A percentile compares a stretch with the other conserved stretches of the same genome.
Evolutionary conservation across 306 rosid species (phyloP).

Genomic region (Carpinus fangiana): DNA sequence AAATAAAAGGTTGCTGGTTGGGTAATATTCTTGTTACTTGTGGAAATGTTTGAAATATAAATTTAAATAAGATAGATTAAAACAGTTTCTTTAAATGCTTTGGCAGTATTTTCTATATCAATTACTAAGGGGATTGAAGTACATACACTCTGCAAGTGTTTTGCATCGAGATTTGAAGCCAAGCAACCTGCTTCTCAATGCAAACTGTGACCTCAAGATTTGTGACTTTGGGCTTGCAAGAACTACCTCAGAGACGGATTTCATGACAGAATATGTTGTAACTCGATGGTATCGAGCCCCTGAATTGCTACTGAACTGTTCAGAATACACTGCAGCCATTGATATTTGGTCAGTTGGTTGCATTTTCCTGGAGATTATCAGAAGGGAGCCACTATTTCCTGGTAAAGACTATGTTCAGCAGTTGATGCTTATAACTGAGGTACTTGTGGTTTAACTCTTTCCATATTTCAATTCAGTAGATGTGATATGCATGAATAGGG

Average conservation of each 20-base stretch:
- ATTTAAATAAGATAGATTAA: not conserved
- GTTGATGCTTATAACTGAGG: slow-evolving; percentile 65
- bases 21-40: no score
- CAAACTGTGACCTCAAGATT: slow-evolving; percentile 69
- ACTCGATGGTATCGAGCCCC: slow-evolving; percentile 81
- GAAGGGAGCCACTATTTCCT: slow-evolving; percentile 69
- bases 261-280: slow-evolving; percentile 76
- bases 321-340: slow-evolving; percentile 72
- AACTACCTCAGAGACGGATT: slow-evolving; percentile 73
- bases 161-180: slow-evolving; percentile 78
- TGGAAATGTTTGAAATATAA: not conserved
- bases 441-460: slow-evolving; percentile 23
- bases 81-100: slow-evolving; percentile 11
- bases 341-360: slow-evolving; percentile 82
- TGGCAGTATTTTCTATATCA: slow-evolving; percentile 68
- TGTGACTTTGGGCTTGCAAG: slow-evolving; percentile 87
- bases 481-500: not conserved
- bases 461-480: slow-evolving; percentile 3
- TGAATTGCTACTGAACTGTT: slow-evolving; percentile 63
- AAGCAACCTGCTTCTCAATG: slow-evolving; percentile 64
- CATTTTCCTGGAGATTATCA: slow-evolving; percentile 63
- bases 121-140: slow-evolving; percentile 65
- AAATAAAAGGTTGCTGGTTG: no score
- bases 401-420: slow-evolving; percentile 78
- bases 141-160: slow-evolving; percentile 70